Conservation (phyloP, 192 early-diverging fungal species). For the Endogone sp. region DNA sequence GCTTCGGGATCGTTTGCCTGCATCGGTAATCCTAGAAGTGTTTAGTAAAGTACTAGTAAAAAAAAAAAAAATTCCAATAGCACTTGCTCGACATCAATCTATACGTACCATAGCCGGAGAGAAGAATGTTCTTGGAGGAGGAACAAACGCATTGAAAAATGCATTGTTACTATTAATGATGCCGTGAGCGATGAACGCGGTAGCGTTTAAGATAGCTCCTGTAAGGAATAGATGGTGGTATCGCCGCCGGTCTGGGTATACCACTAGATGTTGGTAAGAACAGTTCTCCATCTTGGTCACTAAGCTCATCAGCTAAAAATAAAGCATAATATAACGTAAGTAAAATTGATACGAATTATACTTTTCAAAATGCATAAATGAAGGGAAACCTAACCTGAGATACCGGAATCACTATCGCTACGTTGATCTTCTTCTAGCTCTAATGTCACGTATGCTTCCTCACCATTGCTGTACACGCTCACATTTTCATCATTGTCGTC, state of each 20-base stretch:
- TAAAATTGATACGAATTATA: background rate
- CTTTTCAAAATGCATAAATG: background rate
- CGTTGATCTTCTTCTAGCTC: background rate
- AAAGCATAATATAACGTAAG: no score
- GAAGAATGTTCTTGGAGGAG: conserved; percentile 40
- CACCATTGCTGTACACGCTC: background rate
- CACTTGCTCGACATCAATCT: background rate
- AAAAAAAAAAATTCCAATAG: background rate
- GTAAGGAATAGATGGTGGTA: conserved; percentile 52
- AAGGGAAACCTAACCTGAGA: background rate
- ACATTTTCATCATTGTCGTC: background rate
- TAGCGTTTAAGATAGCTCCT: conserved; percentile 52
- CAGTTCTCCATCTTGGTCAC: background rate
- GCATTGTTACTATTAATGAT: conserved; percentile 5
- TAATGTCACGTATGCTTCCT: no score
- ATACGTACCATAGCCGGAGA: conserved; percentile 38
- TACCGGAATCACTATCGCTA: background rate
- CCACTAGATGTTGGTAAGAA: background rate
- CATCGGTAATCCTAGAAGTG: no score
- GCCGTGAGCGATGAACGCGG: conserved; percentile 21
- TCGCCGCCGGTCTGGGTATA: background rate
- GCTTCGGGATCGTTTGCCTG: background rate
- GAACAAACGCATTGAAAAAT: conserved; percentile 40
- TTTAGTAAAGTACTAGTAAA: no score
- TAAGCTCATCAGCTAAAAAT: background rate